Evolutionary conservation across 129 eudicot genomes (phyloP), one percentile per base, ranked within the genome.

Genomic region (carrot (Daucus carota)): DNA sequence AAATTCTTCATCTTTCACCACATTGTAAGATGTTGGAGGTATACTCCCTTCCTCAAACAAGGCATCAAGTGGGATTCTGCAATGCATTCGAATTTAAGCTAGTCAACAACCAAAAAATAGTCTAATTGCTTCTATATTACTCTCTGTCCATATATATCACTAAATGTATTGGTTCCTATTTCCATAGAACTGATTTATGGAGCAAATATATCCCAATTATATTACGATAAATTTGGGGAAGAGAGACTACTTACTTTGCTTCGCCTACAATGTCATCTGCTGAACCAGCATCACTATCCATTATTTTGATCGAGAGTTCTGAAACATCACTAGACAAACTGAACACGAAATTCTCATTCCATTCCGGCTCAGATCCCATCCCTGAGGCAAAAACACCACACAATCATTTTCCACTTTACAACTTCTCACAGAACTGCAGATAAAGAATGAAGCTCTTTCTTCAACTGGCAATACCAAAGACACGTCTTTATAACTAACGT

Each of bases 271-370:
- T 36, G 75, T 91, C 97, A 28, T 88, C 97, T 11, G 72, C 88
- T 28, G 89, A 40, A 42, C 83, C 83, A 47, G 70, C 63, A 59
- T 91, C 97, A 36, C 90, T 88, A 85, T 90, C 96, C 88, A 84
- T 78, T 46, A 91, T 88, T 79, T 72, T 86, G 83, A 88, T 75
- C 40, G 77, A 52, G 59, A 91, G 83, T 76, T 91, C 91, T 2
- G 83, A 62, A 73, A 78, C 88, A 40, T 75, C 87, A 18, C 79
- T 83, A 1, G 85, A 78, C 40, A 90, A 73, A 12, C 78, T 75
- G 68, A 90, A 90, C 42, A 78, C 65, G 74, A 88, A 91, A 1
- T 84, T 88, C 80, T 91, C 97, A 15, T 91, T 91, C 97, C 97
- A 91, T 85, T 91, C 91, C 0, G 97, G 92, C 68, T 85, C 74